Evolutionary conservation across 1,139 yeast genomes (phyloP).

Genomic region (Saccharomyces hybrid): DNA sequence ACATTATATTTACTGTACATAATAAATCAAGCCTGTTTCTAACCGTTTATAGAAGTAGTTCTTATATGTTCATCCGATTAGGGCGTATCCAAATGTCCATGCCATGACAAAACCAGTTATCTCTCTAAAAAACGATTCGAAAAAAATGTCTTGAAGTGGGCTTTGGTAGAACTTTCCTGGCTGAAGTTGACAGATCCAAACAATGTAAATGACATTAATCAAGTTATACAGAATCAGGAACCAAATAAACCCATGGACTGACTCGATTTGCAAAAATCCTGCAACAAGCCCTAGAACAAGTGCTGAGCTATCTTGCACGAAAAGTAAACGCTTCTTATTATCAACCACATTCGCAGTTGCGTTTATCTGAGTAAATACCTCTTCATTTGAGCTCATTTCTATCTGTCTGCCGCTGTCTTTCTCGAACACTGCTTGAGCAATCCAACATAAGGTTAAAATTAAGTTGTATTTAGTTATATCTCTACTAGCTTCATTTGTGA

Average conservation of each 20-base stretch:
- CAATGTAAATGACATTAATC: conserved; percentile 33
- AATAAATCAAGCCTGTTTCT: conserved; percentile 4
- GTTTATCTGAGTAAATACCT: conserved; percentile 16
- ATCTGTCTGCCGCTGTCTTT: not conserved
- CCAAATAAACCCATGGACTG: conserved; percentile 53
- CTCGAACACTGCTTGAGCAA: not conserved
- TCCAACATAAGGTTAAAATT: not conserved
- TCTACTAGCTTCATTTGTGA: not conserved
- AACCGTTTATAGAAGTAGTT: not conserved
- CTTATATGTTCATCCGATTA: conserved; percentile 36
- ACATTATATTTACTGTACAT: conserved; percentile 3
- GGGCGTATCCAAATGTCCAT: conserved; percentile 78
- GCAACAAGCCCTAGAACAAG: conserved; percentile 62
- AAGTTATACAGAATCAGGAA: conserved; percentile 46
- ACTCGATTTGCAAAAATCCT: conserved; percentile 65
- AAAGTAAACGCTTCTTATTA: conserved; percentile 38
- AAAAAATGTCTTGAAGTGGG: conserved; percentile 50
- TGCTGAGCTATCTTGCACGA: conserved; percentile 58
- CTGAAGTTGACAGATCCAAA: conserved; percentile 25
- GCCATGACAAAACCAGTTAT: conserved; percentile 69
- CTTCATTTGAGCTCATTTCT: conserved; percentile 7
- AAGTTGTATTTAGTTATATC: not conserved
- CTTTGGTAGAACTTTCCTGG: conserved; percentile 44
- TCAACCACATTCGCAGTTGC: conserved; percentile 19
- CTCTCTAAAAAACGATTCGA: conserved; percentile 50